Conservation (phyloP, 1,284 basidiomycete species). For the Ustilago curta region DNA sequence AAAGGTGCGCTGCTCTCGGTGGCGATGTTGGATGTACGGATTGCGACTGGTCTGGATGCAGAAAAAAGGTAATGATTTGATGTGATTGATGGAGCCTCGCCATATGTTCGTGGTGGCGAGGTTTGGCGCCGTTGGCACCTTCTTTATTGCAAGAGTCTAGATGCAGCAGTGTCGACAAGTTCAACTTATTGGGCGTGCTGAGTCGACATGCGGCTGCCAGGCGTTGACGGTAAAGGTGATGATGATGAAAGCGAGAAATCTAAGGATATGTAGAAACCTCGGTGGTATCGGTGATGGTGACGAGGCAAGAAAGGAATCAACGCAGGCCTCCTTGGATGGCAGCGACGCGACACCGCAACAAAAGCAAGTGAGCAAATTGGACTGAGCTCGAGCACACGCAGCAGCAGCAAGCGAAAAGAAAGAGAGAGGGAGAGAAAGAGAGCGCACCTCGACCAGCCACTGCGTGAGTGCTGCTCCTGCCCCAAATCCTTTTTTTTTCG, state of each 20-base stretch:
- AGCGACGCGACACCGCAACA: slow-evolving; percentile 1
- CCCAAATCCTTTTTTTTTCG: not conserved
- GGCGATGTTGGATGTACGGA: not conserved
- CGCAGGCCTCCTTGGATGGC: not conserved
- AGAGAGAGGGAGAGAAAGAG: not conserved
- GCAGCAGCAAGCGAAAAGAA: not conserved
- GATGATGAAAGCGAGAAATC: not conserved
- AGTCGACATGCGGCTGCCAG: not conserved
- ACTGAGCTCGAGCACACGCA: slow-evolving; percentile 7
- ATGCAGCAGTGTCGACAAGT: not conserved
- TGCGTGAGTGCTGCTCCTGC: not conserved
- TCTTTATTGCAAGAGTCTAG: not conserved
- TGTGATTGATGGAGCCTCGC: too few species aligned
- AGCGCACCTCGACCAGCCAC: not conserved
- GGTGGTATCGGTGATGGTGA: slow-evolving; percentile 7
- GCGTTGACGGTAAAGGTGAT: too few species aligned
- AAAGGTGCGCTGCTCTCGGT: not conserved
- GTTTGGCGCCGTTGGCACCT: not conserved
- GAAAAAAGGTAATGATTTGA: too few species aligned
- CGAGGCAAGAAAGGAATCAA: not conserved
- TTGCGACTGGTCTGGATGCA: not conserved
- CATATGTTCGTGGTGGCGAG: not conserved
- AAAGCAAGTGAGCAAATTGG: not conserved
- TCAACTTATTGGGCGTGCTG: not conserved
- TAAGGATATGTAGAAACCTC: not conserved